These are phyloP conservation scores for Periglandula ipomoeae DNA, from an alignment of 2,329 filamentous ascomycete species.

Conservation along the genomic window DNA sequence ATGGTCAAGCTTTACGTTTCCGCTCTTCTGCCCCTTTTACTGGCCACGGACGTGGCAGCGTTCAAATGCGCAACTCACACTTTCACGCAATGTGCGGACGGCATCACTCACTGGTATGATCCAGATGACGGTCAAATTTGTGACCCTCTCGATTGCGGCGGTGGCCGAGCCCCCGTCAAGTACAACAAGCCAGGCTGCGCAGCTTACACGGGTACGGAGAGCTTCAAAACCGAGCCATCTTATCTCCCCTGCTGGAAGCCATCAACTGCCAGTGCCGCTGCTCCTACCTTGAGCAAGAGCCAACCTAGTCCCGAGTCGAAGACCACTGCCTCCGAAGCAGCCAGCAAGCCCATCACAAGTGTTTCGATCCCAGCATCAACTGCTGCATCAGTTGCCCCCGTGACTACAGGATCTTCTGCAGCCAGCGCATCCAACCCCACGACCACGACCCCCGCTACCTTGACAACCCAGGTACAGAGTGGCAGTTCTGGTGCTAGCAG, in stretches of 20 bases:
- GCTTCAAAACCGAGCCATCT: not conserved
- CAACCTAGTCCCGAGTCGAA: not conserved
- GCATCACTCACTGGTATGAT: constrained; percentile 30
- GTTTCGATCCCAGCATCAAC: not conserved
- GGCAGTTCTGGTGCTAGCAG: not conserved
- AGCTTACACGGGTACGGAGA: constrained; percentile 29
- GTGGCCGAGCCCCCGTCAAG: constrained; percentile 42
- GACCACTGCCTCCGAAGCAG: not conserved
- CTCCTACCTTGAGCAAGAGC: no score
- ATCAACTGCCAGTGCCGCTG: not conserved
- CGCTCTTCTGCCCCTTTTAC: not conserved
- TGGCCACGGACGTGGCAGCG: not conserved
- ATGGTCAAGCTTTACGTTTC: not conserved
- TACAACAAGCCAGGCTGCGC: constrained; percentile 39
- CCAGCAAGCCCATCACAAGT: not conserved
- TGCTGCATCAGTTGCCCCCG: not conserved
- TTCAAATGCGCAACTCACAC: not conserved
- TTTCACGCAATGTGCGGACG: constrained; percentile 8
- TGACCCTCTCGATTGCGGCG: constrained; percentile 43
- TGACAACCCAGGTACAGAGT: not conserved
- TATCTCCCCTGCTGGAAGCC: not conserved
- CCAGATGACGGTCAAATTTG: constrained; percentile 44
- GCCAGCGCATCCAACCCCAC: not conserved
- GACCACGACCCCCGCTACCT: not conserved
- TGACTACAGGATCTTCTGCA: not conserved